phyloP scores from a whole-genome alignment of 2,329 filamentous ascomycete species.

The Pseudocercospora fuligena region DNA sequence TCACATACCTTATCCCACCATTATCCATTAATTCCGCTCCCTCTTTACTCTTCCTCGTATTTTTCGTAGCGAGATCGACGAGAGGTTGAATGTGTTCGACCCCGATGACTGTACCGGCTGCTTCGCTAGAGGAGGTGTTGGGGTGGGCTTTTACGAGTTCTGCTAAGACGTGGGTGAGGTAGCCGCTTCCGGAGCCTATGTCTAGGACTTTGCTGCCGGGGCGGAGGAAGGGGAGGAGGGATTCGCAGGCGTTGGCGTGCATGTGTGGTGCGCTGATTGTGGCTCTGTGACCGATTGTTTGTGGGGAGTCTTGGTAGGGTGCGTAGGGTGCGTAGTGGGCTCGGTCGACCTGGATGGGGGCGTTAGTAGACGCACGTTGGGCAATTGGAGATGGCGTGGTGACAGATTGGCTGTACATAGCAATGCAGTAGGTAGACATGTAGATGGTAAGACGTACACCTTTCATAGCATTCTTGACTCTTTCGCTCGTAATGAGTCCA shows the following conservation, averaged over 20 bases:
- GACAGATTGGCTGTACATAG: not conserved
- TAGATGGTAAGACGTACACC: conserved; percentile 54
- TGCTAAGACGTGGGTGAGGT: conserved; percentile 85
- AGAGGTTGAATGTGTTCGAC: conserved; percentile 57
- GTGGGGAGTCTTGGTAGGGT: conserved; percentile 76
- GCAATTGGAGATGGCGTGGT: not conserved
- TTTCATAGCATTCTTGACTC: conserved; percentile 80
- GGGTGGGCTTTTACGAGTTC: conserved; percentile 66
- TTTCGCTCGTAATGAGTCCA: conserved; percentile 71
- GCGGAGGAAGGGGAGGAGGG: conserved; percentile 62
- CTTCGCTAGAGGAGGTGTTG: not conserved
- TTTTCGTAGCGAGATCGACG: conserved; percentile 47
- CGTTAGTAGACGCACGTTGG: not conserved
- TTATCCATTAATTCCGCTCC: conserved; percentile 63
- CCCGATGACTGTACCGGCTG: conserved; percentile 51
- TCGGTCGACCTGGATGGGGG: conserved; percentile 75
- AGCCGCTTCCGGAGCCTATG: conserved; percentile 61
- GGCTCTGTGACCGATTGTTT: conserved; percentile 68
- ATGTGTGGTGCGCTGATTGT: conserved; percentile 77
- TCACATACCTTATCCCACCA: conserved; percentile 71
- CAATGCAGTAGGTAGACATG: not conserved
- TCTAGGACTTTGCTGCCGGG: conserved; percentile 57
- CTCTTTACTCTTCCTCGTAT: conserved; percentile 50
- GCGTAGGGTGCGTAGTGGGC: conserved; percentile 75
- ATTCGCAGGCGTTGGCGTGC: conserved; percentile 69